Conservation (phyloP, 148 eudicot species). For the Polygonum aviculare region DNA sequence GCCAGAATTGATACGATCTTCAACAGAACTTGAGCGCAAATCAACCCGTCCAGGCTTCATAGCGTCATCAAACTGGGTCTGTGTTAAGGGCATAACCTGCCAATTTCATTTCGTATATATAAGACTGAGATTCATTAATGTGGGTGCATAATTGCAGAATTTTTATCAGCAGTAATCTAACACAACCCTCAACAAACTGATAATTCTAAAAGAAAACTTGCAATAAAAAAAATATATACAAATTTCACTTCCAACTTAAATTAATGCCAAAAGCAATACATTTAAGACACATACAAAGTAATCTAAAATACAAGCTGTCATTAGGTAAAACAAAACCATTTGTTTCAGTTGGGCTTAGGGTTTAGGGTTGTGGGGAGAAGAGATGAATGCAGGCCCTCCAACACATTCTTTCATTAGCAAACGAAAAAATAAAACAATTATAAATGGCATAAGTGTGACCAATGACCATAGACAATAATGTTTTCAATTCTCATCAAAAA, state of each 20-base stretch:
- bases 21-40: conserved; percentile 29
- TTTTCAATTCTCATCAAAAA: too few species aligned
- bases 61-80: conserved; percentile 86
- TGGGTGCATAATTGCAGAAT: neutral
- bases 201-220: neutral
- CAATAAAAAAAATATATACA: neutral
- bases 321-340: neutral
- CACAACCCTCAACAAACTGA: neutral
- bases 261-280: neutral
- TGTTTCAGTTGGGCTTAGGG: too few species aligned
- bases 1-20: conserved; percentile 32
- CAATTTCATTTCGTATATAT: neutral
- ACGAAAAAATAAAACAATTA: too few species aligned
- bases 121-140: neutral
- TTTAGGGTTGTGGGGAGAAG: too few species aligned
- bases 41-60: conserved; percentile 71
- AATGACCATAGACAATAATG: too few species aligned
- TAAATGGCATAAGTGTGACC: too few species aligned
- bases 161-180: neutral
- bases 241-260: neutral
- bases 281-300: neutral
- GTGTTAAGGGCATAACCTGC: conserved; percentile 82
- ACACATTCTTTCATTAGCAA: too few species aligned
- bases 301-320: neutral
- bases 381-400: too few species aligned